Base-by-base conservation (phyloP, 495 filamentous ascomycete genomes). In the Melanomma pulvis-pyrius region DNA sequence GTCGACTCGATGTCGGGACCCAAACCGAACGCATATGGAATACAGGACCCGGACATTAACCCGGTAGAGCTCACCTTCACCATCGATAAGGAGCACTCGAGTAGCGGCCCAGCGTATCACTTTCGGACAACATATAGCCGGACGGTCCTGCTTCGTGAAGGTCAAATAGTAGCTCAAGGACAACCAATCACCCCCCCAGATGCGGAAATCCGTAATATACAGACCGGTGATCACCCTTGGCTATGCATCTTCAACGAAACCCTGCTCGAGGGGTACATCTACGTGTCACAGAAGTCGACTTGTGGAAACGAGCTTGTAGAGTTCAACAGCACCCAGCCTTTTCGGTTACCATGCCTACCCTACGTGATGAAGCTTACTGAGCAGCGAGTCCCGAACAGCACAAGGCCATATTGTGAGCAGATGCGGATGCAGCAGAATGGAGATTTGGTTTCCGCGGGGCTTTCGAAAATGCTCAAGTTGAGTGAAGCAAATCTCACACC, bases 191-290 rank as follows among this genome's bases (percentile, higher is more conserved):
- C 0, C 1, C 6, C 28, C 1, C 8, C 15, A 13, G 32, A 48
- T 5, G 22, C 7, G 7, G 29, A 26, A 2, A 13, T 30, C 30
- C 41, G 21, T 22, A 51, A 81, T 12, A 83, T 84, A 1, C 67
- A 82, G 53, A 75, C 78, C 0, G 86, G 86, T 0, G 87, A 92
- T 39, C 85, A 82, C 59, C 88, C 90, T 1, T 97, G 92, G 92
- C 86, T 91, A 65, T 97, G 92, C 74, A 88, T 82, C 70, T 97
- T 91, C 90, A 92, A 93, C 61, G 80, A 84, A 1, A 96, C 92
- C 0, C 79, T 86, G 34, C 77, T 97, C 46, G 91, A 96, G 65
- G 81, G 88, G 9, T 94, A 92, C 74, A 85, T 97, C 61, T 97
- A 93, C 73, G 79, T 88, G 44, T 53, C 39, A n/a, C 22, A 57